Conservation (phyloP, 257 asterid genomes). For the Ligustrum vulgare region DNA sequence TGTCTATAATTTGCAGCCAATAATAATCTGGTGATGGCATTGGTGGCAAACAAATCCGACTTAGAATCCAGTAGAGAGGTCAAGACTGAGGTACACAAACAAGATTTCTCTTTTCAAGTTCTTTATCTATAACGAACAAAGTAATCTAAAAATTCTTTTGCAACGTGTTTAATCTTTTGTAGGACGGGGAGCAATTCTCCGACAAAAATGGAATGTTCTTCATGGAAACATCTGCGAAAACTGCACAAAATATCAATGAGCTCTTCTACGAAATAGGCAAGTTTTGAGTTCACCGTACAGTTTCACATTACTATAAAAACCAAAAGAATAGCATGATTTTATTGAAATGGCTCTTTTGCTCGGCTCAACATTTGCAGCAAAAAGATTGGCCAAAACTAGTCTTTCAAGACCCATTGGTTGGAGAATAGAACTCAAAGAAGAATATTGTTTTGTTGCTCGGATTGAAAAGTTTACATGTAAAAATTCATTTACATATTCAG, state of each 20-base stretch:
- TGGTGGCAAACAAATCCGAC: constrained; percentile 40
- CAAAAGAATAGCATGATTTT: not conserved
- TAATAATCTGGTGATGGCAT: constrained; percentile 27
- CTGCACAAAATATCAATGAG: constrained; percentile 34
- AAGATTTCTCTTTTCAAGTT: not conserved
- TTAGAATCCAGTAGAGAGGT: constrained; percentile 28
- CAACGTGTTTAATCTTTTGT: not conserved
- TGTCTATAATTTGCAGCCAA: constrained; percentile 13
- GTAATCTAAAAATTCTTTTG: not conserved
- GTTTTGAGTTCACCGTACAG: not conserved
- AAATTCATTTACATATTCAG: not conserved
- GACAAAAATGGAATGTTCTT: constrained; percentile 31
- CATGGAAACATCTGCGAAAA: constrained; percentile 34
- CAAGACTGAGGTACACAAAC: constrained; percentile 26
- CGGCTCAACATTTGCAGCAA: constrained; percentile 26
- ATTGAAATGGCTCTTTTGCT: not conserved
- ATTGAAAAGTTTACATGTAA: not conserved
- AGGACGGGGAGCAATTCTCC: constrained; percentile 35
- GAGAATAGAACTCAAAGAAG: constrained; percentile 1
- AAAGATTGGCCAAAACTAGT: constrained; percentile 20
- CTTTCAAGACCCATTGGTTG: constrained; percentile 26
- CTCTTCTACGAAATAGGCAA: constrained; percentile 31
- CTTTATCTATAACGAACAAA: not conserved
- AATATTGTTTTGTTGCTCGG: constrained; percentile 29
- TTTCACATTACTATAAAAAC: not conserved